A percentile compares a stretch with the other conserved stretches of the same genome.
These are phyloP conservation scores for Penicillium antarcticum DNA, from an alignment of 495 filamentous ascomycete species.

Conservation along the genomic window DNA sequence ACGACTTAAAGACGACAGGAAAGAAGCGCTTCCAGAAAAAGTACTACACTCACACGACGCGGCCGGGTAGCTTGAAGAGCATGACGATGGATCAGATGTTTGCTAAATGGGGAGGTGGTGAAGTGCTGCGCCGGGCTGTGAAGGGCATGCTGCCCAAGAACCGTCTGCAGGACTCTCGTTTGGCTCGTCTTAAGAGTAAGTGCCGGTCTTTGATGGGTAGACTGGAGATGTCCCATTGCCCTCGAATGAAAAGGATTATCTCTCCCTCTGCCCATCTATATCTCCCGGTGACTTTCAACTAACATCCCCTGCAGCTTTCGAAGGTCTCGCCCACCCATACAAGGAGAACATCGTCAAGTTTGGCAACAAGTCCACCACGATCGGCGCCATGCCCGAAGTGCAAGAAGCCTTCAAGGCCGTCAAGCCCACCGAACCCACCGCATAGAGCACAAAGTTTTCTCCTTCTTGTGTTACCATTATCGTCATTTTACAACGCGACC, in stretches of 20 bases:
- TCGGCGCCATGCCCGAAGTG: conserved; percentile 45
- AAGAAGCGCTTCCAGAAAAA: conserved; percentile 90
- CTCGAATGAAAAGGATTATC: background rate
- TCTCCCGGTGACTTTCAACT: background rate
- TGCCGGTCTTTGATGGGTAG: conserved; percentile 6
- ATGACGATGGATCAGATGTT: conserved; percentile 96
- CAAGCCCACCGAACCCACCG: conserved; percentile 21
- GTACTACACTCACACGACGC: conserved; percentile 91
- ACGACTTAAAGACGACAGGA: conserved; percentile 81
- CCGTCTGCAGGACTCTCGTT: conserved; percentile 73
- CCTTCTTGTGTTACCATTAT: conserved; percentile 6
- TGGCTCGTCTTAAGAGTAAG: conserved; percentile 84
- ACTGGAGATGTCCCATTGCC: background rate
- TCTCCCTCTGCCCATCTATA: background rate
- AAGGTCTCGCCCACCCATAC: conserved; percentile 86
- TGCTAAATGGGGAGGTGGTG: conserved; percentile 88
- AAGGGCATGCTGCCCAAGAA: conserved; percentile 99
- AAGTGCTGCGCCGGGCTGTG: conserved; percentile 89
- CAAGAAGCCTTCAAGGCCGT: conserved; percentile 45
- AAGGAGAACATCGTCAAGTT: conserved; percentile 81
- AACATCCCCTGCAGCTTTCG: conserved; percentile 63
- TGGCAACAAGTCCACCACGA: conserved; percentile 40
- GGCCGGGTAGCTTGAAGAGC: conserved; percentile 79
- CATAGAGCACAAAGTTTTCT: conserved; percentile 16
- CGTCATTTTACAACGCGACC: conserved; percentile 12